Percentiles rank a stretch among this genome's conserved stretches.
Evolutionary conservation across 345 rosid species (phyloP).

Genomic region (Syzygium oleosum): DNA sequence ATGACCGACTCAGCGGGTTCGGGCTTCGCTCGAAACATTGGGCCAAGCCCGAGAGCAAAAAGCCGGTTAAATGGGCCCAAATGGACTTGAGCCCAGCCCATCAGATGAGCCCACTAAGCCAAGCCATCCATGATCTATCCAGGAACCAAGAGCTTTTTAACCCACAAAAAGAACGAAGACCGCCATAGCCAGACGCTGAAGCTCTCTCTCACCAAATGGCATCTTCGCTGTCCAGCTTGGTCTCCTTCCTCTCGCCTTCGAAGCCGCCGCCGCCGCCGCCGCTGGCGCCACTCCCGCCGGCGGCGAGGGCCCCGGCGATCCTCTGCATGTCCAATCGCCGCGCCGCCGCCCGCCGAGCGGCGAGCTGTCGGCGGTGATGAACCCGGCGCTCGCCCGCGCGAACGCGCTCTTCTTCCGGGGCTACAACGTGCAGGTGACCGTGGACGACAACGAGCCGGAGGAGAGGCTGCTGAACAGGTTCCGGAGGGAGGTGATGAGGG

Average conservation of each 20-base stretch:
- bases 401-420: conserved; percentile 14
- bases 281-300: conserved; percentile 11
- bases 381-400: conserved; percentile 21
- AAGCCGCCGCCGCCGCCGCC: conserved; percentile 27
- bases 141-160: neutral
- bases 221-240: conserved; percentile 49
- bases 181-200: neutral
- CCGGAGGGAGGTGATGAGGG: conserved; percentile 25
- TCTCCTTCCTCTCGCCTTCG: conserved; percentile 53
- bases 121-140: neutral
- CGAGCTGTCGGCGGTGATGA: conserved; percentile 3
- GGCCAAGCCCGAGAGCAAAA: neutral
- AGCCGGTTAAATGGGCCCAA: neutral
- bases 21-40: neutral
- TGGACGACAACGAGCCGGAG: conserved; percentile 25
- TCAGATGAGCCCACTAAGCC: neutral
- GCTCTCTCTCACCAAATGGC: conserved; percentile 38
- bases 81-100: neutral
- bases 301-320: neutral
- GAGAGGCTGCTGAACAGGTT: conserved; percentile 16
- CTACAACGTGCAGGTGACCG: conserved; percentile 20
- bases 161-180: neutral
- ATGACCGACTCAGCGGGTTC: neutral
- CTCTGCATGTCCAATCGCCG: conserved; percentile 16
- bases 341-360: neutral